These are phyloP conservation scores for Stygiomarasmius scandens DNA, from an alignment of 1,284 basidiomycete species.

Conservation along the genomic window DNA sequence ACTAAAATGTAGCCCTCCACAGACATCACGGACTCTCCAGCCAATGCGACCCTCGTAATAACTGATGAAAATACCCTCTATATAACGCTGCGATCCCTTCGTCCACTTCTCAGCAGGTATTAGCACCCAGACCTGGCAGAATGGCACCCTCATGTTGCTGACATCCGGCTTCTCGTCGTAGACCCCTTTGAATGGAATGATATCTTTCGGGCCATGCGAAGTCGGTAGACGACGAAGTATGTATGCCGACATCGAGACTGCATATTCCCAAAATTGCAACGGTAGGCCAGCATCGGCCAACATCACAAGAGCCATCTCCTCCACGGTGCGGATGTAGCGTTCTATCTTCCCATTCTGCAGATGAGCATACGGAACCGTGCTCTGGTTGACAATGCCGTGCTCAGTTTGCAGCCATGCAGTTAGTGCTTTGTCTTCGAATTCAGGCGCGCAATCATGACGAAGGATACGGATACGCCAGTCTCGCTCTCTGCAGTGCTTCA, in stretches of 20 bases:
- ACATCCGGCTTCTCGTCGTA: conserved; percentile 27
- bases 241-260: conserved; percentile 21
- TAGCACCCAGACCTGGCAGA: conserved; percentile 26
- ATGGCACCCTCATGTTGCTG: conserved; percentile 27
- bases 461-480: neutral
- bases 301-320: conserved; percentile 26
- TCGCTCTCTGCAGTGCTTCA: neutral
- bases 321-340: too few species aligned
- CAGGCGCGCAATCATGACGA: conserved; percentile 1
- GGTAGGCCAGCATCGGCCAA: conserved; percentile 23
- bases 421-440: neutral
- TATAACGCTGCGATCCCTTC: conserved; percentile 18
- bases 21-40: conserved; percentile 9
- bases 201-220: conserved; percentile 6
- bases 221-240: conserved; percentile 23
- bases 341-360: too few species aligned
- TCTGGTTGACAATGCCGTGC: conserved; percentile 23
- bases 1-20: neutral
- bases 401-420: neutral
- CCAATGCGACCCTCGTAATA: conserved; percentile 12
- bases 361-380: conserved; percentile 30
- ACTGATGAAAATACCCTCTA: conserved; percentile 9
- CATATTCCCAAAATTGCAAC: conserved; percentile 25
- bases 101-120: conserved; percentile 22
- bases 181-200: conserved; percentile 28